These are phyloP conservation scores for Craterostigma plantagineum DNA, from an alignment of 257 asterid species.

Conservation along the genomic window DNA sequence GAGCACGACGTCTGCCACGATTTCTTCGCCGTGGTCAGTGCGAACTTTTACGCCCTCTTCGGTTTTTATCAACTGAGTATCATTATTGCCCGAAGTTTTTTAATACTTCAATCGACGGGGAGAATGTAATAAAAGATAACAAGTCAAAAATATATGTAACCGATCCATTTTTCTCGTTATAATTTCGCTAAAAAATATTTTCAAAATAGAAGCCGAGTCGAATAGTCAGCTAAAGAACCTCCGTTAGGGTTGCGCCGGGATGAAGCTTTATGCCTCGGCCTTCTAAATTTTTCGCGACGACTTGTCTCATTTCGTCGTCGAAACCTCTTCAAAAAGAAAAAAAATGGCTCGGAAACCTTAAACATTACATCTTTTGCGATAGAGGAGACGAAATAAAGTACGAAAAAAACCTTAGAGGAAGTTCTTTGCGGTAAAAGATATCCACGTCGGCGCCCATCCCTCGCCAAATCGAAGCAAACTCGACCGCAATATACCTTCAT, in stretches of 20 bases:
- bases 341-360: too few relatives aligned
- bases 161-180: too few relatives aligned
- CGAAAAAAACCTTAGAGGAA: conserved; percentile 59
- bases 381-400: background rate
- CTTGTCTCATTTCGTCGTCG: conserved; percentile 89
- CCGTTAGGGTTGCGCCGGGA: conserved; percentile 52
- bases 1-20: conserved; percentile 83
- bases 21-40: conserved; percentile 76
- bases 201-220: background rate
- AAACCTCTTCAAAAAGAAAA: conserved; percentile 55
- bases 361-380: too few relatives aligned
- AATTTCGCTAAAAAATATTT: too few relatives aligned
- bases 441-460: conserved; percentile 92
- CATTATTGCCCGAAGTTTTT: background rate
- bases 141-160: background rate
- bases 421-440: conserved; percentile 76
- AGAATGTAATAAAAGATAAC: background rate
- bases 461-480: conserved; percentile 99
- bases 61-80: conserved; percentile 61
- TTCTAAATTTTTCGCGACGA: conserved; percentile 79
- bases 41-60: conserved; percentile 58
- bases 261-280: conserved; percentile 87
- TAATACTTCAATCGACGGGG: too few relatives aligned
- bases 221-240: conserved; percentile 30
- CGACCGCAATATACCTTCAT: conserved; percentile 99